Evolutionary conservation across 1,284 basidiomycete genomes (phyloP), one percentile per base, ranked within the genome.

Genomic region (Thelephora terrestris): DNA sequence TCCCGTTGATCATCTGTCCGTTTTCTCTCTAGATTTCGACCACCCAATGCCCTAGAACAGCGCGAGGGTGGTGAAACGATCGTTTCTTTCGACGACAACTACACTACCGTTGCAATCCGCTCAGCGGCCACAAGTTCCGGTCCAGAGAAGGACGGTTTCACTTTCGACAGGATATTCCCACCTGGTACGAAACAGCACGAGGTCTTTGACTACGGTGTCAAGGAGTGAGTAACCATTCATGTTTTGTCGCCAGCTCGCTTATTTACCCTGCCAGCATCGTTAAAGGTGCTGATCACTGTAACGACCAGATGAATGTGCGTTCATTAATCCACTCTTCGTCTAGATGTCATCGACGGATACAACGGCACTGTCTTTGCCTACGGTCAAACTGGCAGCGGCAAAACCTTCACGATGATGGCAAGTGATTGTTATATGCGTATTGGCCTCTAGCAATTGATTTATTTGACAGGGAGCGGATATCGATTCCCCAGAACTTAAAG

Each of bases 301-400:
- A 17, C 20, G 10, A 27, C 25, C 9, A 18, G 2, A n/a, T 6
- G 16, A 12, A 37, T 46, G 17, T 18, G 36, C 38, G 23, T 42
- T 36, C 12, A 20, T 37, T 17, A 17, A 24, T 25, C 18, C 9
- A 9, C 27, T 23, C 42, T 6, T 43, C 24, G 48, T 23, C 7
- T 43, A 95, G 95, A 99, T 78, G 96, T 99, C 47, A 80, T 99
- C 64, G 89, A 94, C 67, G 96, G 96, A 14, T 99, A 99, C 74
- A 99, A 99, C 60, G 95, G 95, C 46, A 97, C 94, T 0, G 82
- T 97, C 34, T 99, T 99, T 66, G 96, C 96, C 43, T 99, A 99
- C 66, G 96, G 96, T 51, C 96, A 99, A 68, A 99, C 97, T 20
- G 96, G 96, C 60, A 91, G 90, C 63, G 92, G 93, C 63, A 94